Evolutionary conservation across 202 grass and related monocot species (phyloP), one percentile per base, ranked within the genome.

Genomic region (Setaria viridis): DNA sequence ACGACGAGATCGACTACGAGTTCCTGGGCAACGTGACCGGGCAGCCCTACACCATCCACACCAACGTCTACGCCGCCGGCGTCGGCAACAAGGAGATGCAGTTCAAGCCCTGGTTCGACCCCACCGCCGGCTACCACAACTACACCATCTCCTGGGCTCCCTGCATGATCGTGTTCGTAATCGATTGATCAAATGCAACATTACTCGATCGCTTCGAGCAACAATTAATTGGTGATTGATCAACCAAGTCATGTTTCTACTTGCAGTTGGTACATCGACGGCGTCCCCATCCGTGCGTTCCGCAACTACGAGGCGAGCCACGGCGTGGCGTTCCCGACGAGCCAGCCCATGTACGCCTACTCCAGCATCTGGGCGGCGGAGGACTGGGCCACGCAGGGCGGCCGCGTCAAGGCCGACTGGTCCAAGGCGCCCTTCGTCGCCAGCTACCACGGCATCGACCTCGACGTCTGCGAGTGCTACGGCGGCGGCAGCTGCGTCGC

Each of bases 1-100:
- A 95, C 37, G 94, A 95, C 49, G 94, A 95, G 87, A 92, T 95
- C 82, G 94, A 95, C 78, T 95, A 90, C 35, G 94, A 95, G 85
- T 95, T 95, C 62, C 74, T 95, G 4, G 94, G 94, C 51, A 95
- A 95, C 81, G 41, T 74, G 42, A 91, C 86, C 12, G 94, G 94
- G 0, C 72, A 93, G 13, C 94, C 94, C 14, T 95, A 95, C 57
- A 81, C 88, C 20, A 14, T 95, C 78, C 94, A 95, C 87, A 95
- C 87, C 78, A 95, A 95, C 70, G 63, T 93, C 29, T 95, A 87
- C 77, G 75, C 51, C 25, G 79, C 76, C 79, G 94, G 91, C 55
- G 63, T 77, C 32, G 94, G 94, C 3, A 53, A 93, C 30, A 95
- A 69, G 76, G 94, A 95, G 87, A 83, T 87, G 91, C 94, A 95